Evolutionary conservation across 148 eudicot genomes (phyloP), one percentile per base, ranked within the genome.

Genomic region (Rhododendron ferrugineum): DNA sequence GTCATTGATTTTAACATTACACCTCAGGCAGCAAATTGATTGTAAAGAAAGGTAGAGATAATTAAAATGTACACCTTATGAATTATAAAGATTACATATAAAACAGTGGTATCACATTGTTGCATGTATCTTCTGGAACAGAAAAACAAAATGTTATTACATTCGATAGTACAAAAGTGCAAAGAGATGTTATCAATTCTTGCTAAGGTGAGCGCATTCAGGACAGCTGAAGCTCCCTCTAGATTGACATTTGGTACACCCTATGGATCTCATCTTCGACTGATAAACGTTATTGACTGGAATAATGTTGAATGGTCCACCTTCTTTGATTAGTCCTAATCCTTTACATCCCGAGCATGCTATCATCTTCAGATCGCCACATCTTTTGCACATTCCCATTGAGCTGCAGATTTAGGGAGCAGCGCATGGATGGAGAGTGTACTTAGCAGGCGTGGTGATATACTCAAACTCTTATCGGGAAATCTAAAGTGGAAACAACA

Each of bases 281-380:
- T 80, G 60, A 56, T 15, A 87, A 5, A 70, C 8, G 73, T 88
- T 92, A 50, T 72, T 87, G 42, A 91, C 46, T 16, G 89, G 88
- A 85, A 86, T 85, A 6, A 93, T 52, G 81, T 86, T 89, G 77
- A 94, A 90, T 28, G 86, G 83, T 28, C 90, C 92, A 10, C 91
- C 93, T 84, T 89, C 86, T 86, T 84, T 88, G 46, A 91, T 36
- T 2, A 84, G 84, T 6, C 97, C 98, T 15, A 89, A 84, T 46
- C 98, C 98, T 84, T 84, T 93, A 86, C 98, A 95, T 37, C 58
- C 88, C 54, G 88, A 76, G 90, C 98, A 95, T 44, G 95, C 92
- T 85, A 94, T 90, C 86, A 90, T 56, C 89, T 85, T 94, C 84
- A 95, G 87, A 86, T 94, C 94, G 23, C 98, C 98, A 60, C 97